Conservation (phyloP, 2,329 filamentous ascomycete genomes). For the Aspergillus hiratsukae region DNA sequence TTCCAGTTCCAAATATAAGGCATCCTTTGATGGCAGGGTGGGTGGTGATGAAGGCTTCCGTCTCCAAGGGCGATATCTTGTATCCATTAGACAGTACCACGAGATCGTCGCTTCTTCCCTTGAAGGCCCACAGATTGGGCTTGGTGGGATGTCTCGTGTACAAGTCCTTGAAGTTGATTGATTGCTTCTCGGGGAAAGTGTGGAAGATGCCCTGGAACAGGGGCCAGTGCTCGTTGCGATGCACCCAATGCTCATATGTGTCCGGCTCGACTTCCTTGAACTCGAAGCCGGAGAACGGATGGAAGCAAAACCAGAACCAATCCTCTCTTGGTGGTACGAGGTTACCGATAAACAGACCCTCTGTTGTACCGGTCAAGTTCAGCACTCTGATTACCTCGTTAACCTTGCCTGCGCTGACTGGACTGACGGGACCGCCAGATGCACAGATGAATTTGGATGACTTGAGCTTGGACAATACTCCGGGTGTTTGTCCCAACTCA, state of each 20-base stretch:
- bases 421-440: too few species aligned
- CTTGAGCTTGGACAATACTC: too few species aligned
- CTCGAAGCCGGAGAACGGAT: conserved; percentile 16
- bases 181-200: conserved; percentile 27
- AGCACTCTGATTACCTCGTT: too few species aligned
- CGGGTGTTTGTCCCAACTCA: too few species aligned
- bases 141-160: conserved; percentile 17
- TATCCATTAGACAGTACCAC: conserved; percentile 20
- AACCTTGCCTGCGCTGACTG: too few species aligned
- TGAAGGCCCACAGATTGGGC: conserved; percentile 19
- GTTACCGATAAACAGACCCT: conserved; percentile 4
- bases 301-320: conserved; percentile 4
- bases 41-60: conserved; percentile 12
- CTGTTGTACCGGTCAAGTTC: too few species aligned
- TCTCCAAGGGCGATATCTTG: conserved; percentile 15
- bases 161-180: conserved; percentile 21
- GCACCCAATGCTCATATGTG: conserved; percentile 34
- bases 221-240: conserved; percentile 25
- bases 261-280: conserved; percentile 18
- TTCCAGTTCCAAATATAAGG: conserved; percentile 13
- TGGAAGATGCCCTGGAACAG: conserved; percentile 22
- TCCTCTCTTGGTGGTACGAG: conserved; percentile 8
- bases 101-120: conserved; percentile 21
- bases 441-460: too few species aligned
- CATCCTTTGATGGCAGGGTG: conserved; percentile 13